Evolutionary conservation across 352 stramenopile genomes (phyloP), one percentile per base, ranked within the genome.

Genomic region (Phytopythium mirpurense): DNA sequence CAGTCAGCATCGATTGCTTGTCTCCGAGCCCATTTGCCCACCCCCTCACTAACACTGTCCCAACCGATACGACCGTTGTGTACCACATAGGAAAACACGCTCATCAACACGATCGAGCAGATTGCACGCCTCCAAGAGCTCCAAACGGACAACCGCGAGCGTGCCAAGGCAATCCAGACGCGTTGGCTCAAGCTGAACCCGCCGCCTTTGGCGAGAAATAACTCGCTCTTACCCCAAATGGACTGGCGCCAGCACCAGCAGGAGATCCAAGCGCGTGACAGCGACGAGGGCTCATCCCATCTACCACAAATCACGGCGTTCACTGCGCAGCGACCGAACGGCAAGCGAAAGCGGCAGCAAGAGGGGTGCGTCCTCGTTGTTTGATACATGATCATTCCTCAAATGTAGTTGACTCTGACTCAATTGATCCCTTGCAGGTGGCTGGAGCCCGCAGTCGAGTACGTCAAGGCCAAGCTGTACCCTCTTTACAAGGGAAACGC

Each of bases 391-490:
- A n/a, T 29, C 21, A 16, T 32, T 51, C 27, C 16, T 18, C 29
- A 34, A 26, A 8, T 16, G 21, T 14, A 2, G 21, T 10, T 5
- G 29, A 42, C 19, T 59, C 5, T 32, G 2, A 35, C 37, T 35
- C 1, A 19, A 46, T n/a, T 56, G 46, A 63, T 18, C 10, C 24
- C 51, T 32, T 59, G 26, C 35, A 86, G 71, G 15, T 88, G 74
- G 76, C 67, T 62, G 0, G 54, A 71, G 23, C 57, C 66, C 11
- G 78, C 78, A 10, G 73, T 91, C n/a, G 73, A 83, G 43, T 90
- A 92, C 32, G 78, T 92, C 12, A 94, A 92, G 40, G 62, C 58
- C 1, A 91, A 91, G 56, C 45, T 94, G 21, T 91, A 94, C 51
- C 83, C 83, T 1, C 53, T 87, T 3, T 91, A 91, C 68, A 90